A percentile compares a stretch with the other conserved stretches of the same genome.
phyloP scores from a whole-genome alignment of 2,329 filamentous ascomycete genomes.

The Curvularia lunata region DNA sequence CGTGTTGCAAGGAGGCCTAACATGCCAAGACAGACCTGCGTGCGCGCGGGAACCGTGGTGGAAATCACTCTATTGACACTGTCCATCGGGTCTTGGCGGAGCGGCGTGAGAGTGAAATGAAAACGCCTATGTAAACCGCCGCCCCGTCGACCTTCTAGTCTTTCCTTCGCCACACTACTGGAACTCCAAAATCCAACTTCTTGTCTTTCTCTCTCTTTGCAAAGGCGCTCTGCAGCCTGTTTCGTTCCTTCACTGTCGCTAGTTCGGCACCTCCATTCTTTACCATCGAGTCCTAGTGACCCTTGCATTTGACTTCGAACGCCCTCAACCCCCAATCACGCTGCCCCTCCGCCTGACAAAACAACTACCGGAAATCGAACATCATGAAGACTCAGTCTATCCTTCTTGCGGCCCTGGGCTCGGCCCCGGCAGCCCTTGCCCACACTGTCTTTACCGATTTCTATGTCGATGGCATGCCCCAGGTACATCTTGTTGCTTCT shows the following conservation, averaged over 20 bases:
- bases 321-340: neutral
- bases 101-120: conserved; percentile 23
- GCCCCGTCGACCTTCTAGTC: conserved; percentile 4
- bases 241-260: conserved; percentile 46
- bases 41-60: neutral
- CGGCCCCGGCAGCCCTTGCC: conserved; percentile 41
- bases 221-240: conserved; percentile 33
- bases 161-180: conserved; percentile 35
- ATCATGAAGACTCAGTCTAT: conserved; percentile 46
- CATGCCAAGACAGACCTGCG: neutral
- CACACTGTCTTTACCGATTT: conserved; percentile 48
- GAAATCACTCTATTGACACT: conserved; percentile 6
- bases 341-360: neutral
- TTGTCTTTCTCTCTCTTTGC: conserved; percentile 36
- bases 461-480: conserved; percentile 42
- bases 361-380: conserved; percentile 7
- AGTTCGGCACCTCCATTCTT: conserved; percentile 47
- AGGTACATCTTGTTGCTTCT: conserved; percentile 26
- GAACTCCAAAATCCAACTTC: conserved; percentile 36
- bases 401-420: conserved; percentile 42
- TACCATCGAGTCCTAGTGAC: conserved; percentile 44
- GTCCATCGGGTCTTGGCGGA: conserved; percentile 10
- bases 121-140: neutral
- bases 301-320: conserved; percentile 24
- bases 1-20: conserved; percentile 30